Base-by-base conservation (phyloP, 176 grass and related monocot genomes). In the Cocos nucifera region DNA sequence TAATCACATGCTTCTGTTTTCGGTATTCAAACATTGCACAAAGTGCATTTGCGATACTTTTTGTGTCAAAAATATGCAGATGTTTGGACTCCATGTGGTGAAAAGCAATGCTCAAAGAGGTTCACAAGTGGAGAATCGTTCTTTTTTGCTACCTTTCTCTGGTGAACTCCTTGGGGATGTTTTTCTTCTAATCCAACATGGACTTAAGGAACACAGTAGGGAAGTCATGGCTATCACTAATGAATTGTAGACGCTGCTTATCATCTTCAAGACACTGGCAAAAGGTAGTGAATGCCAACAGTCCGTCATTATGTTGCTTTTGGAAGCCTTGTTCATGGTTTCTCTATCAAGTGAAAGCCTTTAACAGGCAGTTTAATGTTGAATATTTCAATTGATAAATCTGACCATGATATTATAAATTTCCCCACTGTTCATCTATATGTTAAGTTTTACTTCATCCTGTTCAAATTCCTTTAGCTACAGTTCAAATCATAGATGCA, bases 381-480 rank as follows among this genome's bases (percentile, higher is more conserved):
- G 19, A 73, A 39, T 39, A 39, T 39, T 39, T 39, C 35, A 39
- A 39, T 39, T 39, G 8, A 39, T 39, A 10, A 39, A 39, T 39
- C 35, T 39, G 9, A 39, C 35, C 35, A 12, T 39, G 1, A 12
- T 39, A 39, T 39, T 39, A 12, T 10, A 39, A 39, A 39, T 39
- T 29, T 68, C 39, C 18, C 14, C 2, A 49, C 49, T 73, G 51
- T 69, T 78, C 22, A 26, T 63, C 39, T 74, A 24, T 58, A 28
- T 54, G 54, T 18, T n/a, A 18, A 25, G 59, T 29, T 15, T 39
- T 39, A 39, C 9, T 39, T 39, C 35, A 77, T 86, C 83, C 88
- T 82, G 83, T 98, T 79, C 93, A 98, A 64, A 98, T 88, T 61
- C 84, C 93, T 48, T 78, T 81, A 57, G 67, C 72, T 60, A 84